Conservation (phyloP, 2,329 filamentous ascomycete genomes). For the Epichloe uncinata region DNA sequence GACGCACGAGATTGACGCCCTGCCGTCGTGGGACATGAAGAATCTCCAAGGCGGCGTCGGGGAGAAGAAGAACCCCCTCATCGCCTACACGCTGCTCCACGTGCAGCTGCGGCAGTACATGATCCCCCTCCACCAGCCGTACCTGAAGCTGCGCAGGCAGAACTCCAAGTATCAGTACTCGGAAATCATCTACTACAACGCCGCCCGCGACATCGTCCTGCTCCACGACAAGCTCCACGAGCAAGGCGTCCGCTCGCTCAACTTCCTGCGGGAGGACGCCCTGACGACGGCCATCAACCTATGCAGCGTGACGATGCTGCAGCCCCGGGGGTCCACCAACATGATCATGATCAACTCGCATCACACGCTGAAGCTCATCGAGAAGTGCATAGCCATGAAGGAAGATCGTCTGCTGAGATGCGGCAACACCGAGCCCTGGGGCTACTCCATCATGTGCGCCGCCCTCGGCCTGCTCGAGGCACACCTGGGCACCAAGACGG, state of each 20-base stretch:
- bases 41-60: conserved; percentile 21
- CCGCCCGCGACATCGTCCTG: conserved; percentile 47
- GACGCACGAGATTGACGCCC: conserved; percentile 45
- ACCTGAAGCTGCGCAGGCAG: conserved; percentile 43
- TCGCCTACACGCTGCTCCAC: conserved; percentile 46
- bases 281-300: conserved; percentile 48
- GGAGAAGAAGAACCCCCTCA: conserved; percentile 36
- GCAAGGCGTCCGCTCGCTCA: conserved; percentile 43
- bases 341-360: conserved; percentile 50
- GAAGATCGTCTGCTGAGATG: conserved; percentile 47
- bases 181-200: conserved; percentile 50
- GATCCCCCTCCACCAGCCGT: conserved; percentile 47
- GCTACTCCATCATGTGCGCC: conserved; percentile 50
- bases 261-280: conserved; percentile 46
- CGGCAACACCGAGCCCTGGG: conserved; percentile 52
- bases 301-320: conserved; percentile 46
- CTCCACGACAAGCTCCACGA: conserved; percentile 47
- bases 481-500: conserved; percentile 43
- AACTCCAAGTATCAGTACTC: conserved; percentile 50
- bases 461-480: conserved; percentile 45
- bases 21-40: conserved; percentile 41
- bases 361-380: conserved; percentile 47
- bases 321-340: conserved; percentile 44
- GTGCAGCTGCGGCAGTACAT: conserved; percentile 50
- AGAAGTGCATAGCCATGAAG: conserved; percentile 47